Base-by-base conservation (phyloP, 2,329 filamentous ascomycete genomes). In the Hortaea werneckii region DNA sequence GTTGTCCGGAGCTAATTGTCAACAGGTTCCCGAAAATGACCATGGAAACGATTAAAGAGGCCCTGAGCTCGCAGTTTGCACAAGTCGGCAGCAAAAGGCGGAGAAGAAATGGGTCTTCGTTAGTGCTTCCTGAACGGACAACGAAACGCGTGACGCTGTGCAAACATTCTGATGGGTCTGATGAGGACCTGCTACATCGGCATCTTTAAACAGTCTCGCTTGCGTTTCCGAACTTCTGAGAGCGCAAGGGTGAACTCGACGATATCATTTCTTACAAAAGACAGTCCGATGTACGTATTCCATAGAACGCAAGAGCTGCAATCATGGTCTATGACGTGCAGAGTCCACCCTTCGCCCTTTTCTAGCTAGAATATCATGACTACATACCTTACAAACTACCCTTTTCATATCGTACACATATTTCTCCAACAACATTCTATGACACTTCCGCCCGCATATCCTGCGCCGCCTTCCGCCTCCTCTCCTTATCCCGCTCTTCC, bases 31-130 rank as follows among this genome's bases (percentile, higher is more conserved):
- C 82, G 1, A 81, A 81, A 50, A 75, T 82, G 40, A 78, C 82
- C 1, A 86, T 82, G 56, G 77, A 79, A 13, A 77, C 80, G 26
- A 79, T 94, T 54, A 84, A 80, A 58, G 76, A 79, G 44, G 89
- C 85, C 0, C 67, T 92, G 13, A 79, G 79, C 49, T 66, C 67
- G 7, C 70, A 85, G 43, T 86, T 86, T 7, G 73, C 75, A 37
- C 74, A 82, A 37, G 73, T 79, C 44, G 80, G 74, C 50, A 73
- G 72, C 57, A 83, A 74, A 76, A 71, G 65, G 76, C 65, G 53
- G 81, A 82, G 52, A 84, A 84, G 69, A 74, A 73, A 55, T 85
- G 82, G 80, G 73, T 57, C 6, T 62, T 52, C 45, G 54, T 64
- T 10, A 27, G 13, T 5, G 13, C 44, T 7, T 13, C 38, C 9